Percentiles rank a stretch among this genome's conserved stretches.
phyloP scores from a whole-genome alignment of 2,329 filamentous ascomycete species.

The Cytospora schulzeri region DNA sequence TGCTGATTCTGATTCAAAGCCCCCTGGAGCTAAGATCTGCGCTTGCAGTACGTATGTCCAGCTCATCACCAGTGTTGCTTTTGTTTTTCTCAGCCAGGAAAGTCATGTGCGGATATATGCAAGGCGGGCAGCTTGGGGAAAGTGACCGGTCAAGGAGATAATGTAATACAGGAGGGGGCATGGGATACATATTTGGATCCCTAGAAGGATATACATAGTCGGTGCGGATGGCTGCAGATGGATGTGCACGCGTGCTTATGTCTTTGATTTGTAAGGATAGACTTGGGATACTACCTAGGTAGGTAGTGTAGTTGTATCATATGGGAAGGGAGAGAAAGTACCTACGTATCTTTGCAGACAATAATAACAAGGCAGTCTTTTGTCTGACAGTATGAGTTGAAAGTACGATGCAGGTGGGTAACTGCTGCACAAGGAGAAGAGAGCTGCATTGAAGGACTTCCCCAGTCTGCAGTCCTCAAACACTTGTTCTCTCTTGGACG shows the following conservation, averaged over 20 bases:
- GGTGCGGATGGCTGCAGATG: neutral
- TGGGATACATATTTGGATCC: too few species aligned
- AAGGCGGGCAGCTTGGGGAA: neutral
- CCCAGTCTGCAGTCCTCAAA: too few species aligned
- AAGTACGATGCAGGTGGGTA: too few species aligned
- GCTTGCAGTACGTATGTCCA: slow-evolving; percentile 5
- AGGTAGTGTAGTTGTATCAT: neutral
- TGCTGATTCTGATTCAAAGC: neutral
- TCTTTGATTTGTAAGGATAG: neutral
- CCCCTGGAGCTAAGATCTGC: slow-evolving; percentile 15
- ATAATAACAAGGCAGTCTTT: too few species aligned
- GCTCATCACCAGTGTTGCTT: slow-evolving; percentile 4
- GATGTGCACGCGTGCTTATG: neutral
- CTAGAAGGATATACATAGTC: neutral
- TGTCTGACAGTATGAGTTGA: too few species aligned
- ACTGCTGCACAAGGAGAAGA: neutral
- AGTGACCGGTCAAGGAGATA: neutral
- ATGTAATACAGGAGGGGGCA: neutral
- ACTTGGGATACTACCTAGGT: too few species aligned
- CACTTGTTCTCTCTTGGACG: too few species aligned
- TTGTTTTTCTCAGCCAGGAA: neutral
- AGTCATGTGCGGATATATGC: neutral
- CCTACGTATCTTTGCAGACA: too few species aligned
- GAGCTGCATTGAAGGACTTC: neutral
- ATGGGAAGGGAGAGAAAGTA: neutral